phyloP scores from a whole-genome alignment of 2,329 filamentous ascomycete genomes.

The Claviceps monticola region DNA sequence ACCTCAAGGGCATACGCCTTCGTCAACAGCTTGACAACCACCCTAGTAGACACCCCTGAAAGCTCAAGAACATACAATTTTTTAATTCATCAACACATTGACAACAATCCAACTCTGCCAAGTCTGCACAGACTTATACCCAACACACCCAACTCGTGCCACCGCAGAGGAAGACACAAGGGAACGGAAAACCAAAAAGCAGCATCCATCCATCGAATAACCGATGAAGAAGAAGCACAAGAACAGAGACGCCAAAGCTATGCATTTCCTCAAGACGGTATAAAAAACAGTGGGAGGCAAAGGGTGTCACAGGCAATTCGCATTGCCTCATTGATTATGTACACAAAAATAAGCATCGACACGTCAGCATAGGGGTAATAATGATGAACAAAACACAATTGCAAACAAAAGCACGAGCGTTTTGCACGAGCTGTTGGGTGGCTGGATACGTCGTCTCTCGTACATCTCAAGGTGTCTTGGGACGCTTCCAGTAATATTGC shows the following conservation, averaged over 20 bases:
- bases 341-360: slow-evolving; percentile 1
- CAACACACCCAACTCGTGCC: background rate
- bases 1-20: no score
- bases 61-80: background rate
- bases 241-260: slow-evolving; percentile 1
- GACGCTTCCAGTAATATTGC: slow-evolving; percentile 60
- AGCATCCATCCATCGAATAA: slow-evolving; percentile 1
- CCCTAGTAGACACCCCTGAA: background rate
- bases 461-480: slow-evolving; percentile 37
- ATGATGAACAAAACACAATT: background rate
- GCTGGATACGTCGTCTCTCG: background rate
- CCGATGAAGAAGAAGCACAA: background rate
- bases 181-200: background rate
- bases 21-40: no score
- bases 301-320: background rate
- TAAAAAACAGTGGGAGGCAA: background rate
- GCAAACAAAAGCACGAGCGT: no score
- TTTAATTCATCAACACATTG: background rate
- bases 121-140: background rate
- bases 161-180: no score
- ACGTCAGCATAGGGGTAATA: background rate
- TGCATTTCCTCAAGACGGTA: background rate
- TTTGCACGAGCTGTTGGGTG: no score
- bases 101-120: background rate
- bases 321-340: background rate